Conservation (phyloP, 495 filamentous ascomycete species). For the Astrothelium macrocarpum region DNA sequence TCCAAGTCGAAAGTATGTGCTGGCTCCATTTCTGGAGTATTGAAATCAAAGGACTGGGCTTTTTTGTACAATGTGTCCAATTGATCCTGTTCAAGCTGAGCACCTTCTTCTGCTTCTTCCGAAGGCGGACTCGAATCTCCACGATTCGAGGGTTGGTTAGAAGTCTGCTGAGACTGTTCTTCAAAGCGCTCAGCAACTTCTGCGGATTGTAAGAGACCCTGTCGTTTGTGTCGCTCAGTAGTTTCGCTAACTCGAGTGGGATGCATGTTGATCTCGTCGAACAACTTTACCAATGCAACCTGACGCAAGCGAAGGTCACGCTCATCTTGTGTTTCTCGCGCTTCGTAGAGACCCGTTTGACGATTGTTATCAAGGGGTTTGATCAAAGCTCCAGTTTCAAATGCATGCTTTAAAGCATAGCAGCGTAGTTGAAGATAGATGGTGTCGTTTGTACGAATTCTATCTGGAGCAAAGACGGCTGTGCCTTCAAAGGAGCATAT, state of each 20-base stretch:
- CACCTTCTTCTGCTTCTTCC: constrained; percentile 65
- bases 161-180: constrained; percentile 40
- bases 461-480: constrained; percentile 85
- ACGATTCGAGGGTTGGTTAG: constrained; percentile 36
- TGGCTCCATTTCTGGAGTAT: constrained; percentile 76
- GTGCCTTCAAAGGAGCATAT: constrained; percentile 78
- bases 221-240: constrained; percentile 65
- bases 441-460: constrained; percentile 80
- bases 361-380: constrained; percentile 58
- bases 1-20: constrained; percentile 70
- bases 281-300: constrained; percentile 76
- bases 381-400: constrained; percentile 50
- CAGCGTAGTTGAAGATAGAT: constrained; percentile 79
- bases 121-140: constrained; percentile 39
- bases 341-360: constrained; percentile 60
- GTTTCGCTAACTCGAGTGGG: constrained; percentile 64
- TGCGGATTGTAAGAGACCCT: constrained; percentile 74
- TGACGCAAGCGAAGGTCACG: constrained; percentile 75
- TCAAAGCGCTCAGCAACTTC: constrained; percentile 76
- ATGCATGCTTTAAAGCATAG: constrained; percentile 63
- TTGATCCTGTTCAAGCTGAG: constrained; percentile 91
- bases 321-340: constrained; percentile 79
- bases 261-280: constrained; percentile 76
- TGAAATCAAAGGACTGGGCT: constrained; percentile 93
- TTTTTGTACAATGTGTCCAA: constrained; percentile 91